phyloP scores from a whole-genome alignment of 805 yeast genomes.

The Lipomyces chichibuensis region DNA sequence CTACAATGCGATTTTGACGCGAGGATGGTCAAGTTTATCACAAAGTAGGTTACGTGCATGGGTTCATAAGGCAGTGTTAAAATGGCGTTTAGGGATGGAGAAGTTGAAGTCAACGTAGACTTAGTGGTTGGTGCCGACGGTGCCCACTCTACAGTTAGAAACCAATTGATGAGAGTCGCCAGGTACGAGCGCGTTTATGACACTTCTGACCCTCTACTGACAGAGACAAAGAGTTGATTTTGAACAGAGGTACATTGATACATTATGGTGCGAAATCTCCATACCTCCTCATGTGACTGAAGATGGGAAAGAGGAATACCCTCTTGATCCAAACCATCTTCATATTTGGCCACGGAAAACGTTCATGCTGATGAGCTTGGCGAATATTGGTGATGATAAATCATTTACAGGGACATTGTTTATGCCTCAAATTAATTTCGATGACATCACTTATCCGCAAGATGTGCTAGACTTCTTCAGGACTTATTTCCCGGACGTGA shows the following conservation, averaged over 20 bases:
- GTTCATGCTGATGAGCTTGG: constrained; percentile 86
- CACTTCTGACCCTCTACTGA: constrained; percentile 22
- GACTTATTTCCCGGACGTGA: constrained; percentile 73
- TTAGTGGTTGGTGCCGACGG: constrained; percentile 86
- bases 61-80: background rate
- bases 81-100: constrained; percentile 17
- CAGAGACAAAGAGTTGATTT: constrained; percentile 63
- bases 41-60: constrained; percentile 10
- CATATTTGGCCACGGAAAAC: constrained; percentile 92
- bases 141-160: constrained; percentile 71
- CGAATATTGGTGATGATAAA: constrained; percentile 71
- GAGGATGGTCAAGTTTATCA: constrained; percentile 36
- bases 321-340: constrained; percentile 70
- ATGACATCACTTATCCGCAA: constrained; percentile 52
- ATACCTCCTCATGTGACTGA: constrained; percentile 58
- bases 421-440: constrained; percentile 73
- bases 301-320: constrained; percentile 47
- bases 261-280: constrained; percentile 77
- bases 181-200: background rate
- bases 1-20: constrained; percentile 47
- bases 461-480: constrained; percentile 59
- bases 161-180: constrained; percentile 62
- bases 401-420: constrained; percentile 89
- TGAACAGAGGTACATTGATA: constrained; percentile 77
- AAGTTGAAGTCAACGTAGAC: constrained; percentile 48